Base-by-base conservation (phyloP, 176 grass and related monocot genomes). In the Aegilops speltoides region DNA sequence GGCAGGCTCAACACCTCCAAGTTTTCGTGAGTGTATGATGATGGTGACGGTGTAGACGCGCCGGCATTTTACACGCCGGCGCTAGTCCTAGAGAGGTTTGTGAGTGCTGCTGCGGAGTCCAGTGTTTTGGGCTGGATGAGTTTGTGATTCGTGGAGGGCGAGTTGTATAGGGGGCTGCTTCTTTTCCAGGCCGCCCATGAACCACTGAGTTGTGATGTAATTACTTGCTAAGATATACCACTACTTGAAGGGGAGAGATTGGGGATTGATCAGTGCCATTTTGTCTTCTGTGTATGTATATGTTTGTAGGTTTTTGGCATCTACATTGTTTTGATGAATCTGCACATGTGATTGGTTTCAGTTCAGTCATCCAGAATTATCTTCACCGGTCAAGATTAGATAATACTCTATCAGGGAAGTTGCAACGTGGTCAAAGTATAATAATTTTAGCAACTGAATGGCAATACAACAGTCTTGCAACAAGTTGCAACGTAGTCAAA, bases 1-100 rank as follows among this genome's bases (percentile, higher is more conserved):
- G 87, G 87, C 8, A 91, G 90, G 87, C 81, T 94, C 80, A 98
- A 94, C 62, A 96, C 93, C 52, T 79, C 84, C 40, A 98, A 91
- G 79, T 92, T 90, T 56, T 85, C 86, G 3, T 98, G 91, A 98
- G 60, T 24, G 16, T 46, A 59, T 59, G 56, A 22, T 59, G 56
- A 25, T 73, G 34, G 20, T 72, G 40, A 59, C 74, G 67, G 16
- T 78, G 81, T 76, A 87, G 68, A 63, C 40, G 70, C 22, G 31
- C 84, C 7, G 31, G 64, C 63, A 64, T 84, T 87, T 92, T 81
- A 84, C 64, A 82, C n/a, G 66, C 43, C 45, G 37, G 83, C 80
- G 32, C 43, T 86, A 89, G 59, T 26, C 16, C 20, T 89, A 74
- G 73, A 74, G 73, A 75, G 46, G 7, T 52, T 86, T 14, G 52